These are phyloP conservation scores for Candida ortonii DNA, from an alignment of 805 yeast genomes.

Conservation along the genomic window DNA sequence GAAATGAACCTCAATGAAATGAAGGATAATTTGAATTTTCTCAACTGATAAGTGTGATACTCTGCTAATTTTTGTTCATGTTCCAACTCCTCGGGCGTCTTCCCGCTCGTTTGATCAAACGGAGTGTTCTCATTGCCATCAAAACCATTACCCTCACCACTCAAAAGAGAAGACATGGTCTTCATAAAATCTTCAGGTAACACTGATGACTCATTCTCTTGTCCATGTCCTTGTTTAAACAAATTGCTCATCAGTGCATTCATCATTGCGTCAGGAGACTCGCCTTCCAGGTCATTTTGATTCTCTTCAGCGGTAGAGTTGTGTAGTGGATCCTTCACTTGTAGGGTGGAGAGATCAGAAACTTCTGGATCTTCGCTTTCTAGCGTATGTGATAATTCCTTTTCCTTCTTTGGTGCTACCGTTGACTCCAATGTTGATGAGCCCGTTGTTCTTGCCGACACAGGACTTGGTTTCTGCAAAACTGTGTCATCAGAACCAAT, in stretches of 20 bases:
- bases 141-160: slow-evolving; percentile 9
- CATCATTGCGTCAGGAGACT: slow-evolving; percentile 18
- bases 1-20: slow-evolving; percentile 17
- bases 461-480: slow-evolving; percentile 21
- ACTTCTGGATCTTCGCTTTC: slow-evolving; percentile 26
- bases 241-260: slow-evolving; percentile 18
- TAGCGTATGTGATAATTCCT: slow-evolving; percentile 16
- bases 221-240: slow-evolving; percentile 17
- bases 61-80: slow-evolving; percentile 13
- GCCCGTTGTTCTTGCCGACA: slow-evolving; percentile 5
- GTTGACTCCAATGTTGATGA: slow-evolving; percentile 1
- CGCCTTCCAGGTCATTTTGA: slow-evolving; percentile 1
- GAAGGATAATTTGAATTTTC: slow-evolving; percentile 15
- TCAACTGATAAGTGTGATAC: slow-evolving; percentile 13
- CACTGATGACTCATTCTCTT: slow-evolving; percentile 7
- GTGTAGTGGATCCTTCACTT: slow-evolving; percentile 9
- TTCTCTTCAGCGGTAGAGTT: slow-evolving; percentile 9
- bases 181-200: slow-evolving; percentile 32
- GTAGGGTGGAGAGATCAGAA: slow-evolving; percentile 16
- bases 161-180: slow-evolving; percentile 26
- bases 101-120: slow-evolving; percentile 2
- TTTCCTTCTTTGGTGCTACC: slow-evolving; percentile 4
- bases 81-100: slow-evolving; percentile 13
- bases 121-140: slow-evolving; percentile 2
- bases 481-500: slow-evolving; percentile 39